Base-by-base conservation (phyloP, 495 filamentous ascomycete genomes). In the Pseudoneurospora amorphoporcata region DNA sequence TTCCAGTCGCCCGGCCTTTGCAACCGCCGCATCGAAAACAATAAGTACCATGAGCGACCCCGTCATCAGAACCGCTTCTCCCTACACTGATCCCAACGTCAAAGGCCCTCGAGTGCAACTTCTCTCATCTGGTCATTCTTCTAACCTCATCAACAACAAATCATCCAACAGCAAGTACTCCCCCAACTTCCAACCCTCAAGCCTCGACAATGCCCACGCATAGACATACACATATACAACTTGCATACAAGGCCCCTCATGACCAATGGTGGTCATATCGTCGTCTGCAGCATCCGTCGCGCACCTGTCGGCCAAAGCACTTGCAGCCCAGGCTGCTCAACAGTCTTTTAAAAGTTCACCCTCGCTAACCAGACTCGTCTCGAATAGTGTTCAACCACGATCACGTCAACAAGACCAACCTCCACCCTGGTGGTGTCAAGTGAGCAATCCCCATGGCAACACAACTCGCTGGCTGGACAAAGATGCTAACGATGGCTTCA, bases 361-460 rank as follows among this genome's bases (percentile, higher is more conserved):
- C 29, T 38, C 12, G 19, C 58, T 69, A 68, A 74, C 72, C 61
- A 19, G 35, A 32, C n/a, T 69, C 10, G 39, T 32, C 19, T 45
- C 39, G 19, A 53, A 87, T 90, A 93, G 91, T 94, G 86, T 84
- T 91, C 81, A 68, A 77, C 53, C 53, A 61, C 72, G 88, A 87
- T 76, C 90, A 87, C 77, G 94, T 96, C 75, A 96, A 97, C 86
- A 93, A 93, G 84, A 97, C 93, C 78, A 88, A 88, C 74, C 88
- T 96, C 79, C 85, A 98, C 87, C 95, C 95, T 73, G 86, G 90
- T 81, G 95, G 95, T 90, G 92, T 98, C 70, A 87, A 92, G 94
- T 97, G 87, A 85, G 92, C 88, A 72, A 53, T 69, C 77, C 73
- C 73, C 32, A 73, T 73, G 69, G 76, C 72, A 72, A 58, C 69